These are phyloP conservation scores for Globisporangium rhizosaccharum DNA, from an alignment of 352 stramenopile species.

Conservation along the genomic window DNA sequence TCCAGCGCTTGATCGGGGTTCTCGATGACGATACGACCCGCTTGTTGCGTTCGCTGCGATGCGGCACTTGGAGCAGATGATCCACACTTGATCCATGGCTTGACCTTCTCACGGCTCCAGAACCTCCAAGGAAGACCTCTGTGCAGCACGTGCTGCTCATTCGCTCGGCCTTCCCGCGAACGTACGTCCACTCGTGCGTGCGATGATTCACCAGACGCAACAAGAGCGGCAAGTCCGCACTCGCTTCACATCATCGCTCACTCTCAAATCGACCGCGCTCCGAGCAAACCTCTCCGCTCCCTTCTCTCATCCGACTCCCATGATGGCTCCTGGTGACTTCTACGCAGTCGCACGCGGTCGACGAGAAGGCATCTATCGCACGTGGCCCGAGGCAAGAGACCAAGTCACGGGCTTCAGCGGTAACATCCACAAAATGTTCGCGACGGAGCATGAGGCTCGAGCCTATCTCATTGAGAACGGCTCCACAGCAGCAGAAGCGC, in stretches of 20 bases:
- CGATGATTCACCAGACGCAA: too few relatives aligned
- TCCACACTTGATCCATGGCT: too few relatives aligned
- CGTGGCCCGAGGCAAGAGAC: conserved; percentile 35
- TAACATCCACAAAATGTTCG: conserved; percentile 60
- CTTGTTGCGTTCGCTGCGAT: too few relatives aligned
- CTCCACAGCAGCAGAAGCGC: not conserved
- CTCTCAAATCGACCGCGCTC: not conserved
- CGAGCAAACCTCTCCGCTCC: not conserved
- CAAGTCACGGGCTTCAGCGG: conserved; percentile 54
- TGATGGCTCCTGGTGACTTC: conserved; percentile 15
- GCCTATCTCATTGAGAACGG: conserved; percentile 29
- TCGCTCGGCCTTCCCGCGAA: too few relatives aligned
- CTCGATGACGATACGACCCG: too few relatives aligned
- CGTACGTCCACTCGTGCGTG: too few relatives aligned
- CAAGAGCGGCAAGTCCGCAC: too few relatives aligned
- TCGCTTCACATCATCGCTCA: not conserved
- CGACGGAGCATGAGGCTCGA: conserved; percentile 35
- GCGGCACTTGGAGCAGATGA: too few relatives aligned
- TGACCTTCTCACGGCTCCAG: too few relatives aligned
- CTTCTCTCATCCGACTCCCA: not conserved
- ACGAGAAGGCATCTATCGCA: conserved; percentile 39
- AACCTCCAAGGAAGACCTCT: too few relatives aligned
- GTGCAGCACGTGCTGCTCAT: too few relatives aligned
- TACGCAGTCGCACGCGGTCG: conserved; percentile 59
- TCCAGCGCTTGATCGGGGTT: too few relatives aligned